Evolutionary conservation across 202 grass and related monocot genomes (phyloP).

Genomic region (Zoysia matrella): DNA sequence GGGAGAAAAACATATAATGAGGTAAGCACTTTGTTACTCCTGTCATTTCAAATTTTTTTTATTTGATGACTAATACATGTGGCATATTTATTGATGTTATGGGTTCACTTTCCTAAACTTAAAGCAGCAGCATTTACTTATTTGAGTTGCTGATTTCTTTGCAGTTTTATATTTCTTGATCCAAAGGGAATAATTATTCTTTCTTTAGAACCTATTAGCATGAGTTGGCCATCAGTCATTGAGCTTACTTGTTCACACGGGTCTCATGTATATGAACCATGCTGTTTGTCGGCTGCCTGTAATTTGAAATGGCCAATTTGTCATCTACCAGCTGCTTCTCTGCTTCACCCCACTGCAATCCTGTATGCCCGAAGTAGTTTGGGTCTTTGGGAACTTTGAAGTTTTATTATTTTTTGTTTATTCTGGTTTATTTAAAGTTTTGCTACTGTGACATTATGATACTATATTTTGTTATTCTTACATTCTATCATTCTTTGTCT

Average conservation of each 20-base stretch:
- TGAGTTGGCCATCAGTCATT: no score
- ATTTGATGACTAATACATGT: no score
- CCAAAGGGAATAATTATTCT: neutral
- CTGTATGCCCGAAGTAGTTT: neutral
- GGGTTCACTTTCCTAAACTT: neutral
- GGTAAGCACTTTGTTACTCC: no score
- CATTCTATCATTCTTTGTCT: slow-evolving; percentile 39
- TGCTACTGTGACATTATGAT: neutral
- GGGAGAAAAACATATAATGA: no score
- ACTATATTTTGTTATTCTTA: slow-evolving; percentile 8
- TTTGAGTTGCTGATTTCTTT: neutral
- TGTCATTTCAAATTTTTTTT: no score
- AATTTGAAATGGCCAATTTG: no score
- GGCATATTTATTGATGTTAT: neutral
- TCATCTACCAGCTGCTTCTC: no score
- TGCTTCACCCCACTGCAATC: neutral
- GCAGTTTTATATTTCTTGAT: neutral
- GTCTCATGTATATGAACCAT: neutral
- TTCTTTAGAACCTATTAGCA: neutral
- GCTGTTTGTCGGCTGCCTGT: no score
- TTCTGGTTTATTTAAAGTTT: slow-evolving; percentile 4
- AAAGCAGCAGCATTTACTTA: neutral
- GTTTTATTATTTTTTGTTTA: neutral
- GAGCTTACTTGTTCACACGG: slow-evolving; percentile 5
- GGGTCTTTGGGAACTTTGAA: neutral